These are phyloP conservation scores for Pleurotus citrinopileatus DNA, from an alignment of 768 basidiomycete genomes.

Conservation along the genomic window DNA sequence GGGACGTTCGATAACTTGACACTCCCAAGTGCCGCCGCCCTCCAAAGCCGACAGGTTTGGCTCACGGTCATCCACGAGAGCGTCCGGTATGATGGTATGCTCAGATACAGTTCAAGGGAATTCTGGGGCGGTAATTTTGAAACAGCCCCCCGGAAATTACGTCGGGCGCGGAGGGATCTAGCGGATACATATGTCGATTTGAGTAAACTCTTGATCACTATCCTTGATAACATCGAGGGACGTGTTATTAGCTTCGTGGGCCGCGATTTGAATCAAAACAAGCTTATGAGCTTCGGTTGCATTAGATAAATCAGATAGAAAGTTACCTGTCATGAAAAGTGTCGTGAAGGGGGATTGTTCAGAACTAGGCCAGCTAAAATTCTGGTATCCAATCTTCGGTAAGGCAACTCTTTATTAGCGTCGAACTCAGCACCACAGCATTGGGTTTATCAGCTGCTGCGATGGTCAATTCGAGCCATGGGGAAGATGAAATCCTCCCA, in stretches of 20 bases:
- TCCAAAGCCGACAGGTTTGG: constrained; percentile 42
- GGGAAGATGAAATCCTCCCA: too few species aligned
- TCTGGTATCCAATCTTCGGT: background rate
- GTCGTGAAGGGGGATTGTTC: constrained; percentile 2
- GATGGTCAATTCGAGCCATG: too few species aligned
- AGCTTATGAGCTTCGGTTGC: too few species aligned
- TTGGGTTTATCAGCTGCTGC: constrained; percentile 1
- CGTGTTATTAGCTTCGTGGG: background rate
- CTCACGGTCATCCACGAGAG: constrained; percentile 35
- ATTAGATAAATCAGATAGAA: background rate
- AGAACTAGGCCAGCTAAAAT: constrained; percentile 11
- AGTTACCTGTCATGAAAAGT: constrained; percentile 9
- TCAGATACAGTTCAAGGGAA: constrained; percentile 36
- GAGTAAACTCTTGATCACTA: constrained; percentile 35
- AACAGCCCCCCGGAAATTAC: constrained; percentile 35
- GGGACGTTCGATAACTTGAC: constrained; percentile 31
- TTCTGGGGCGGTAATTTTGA: constrained; percentile 40
- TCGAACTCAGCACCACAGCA: constrained; percentile 6
- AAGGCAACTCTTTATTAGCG: background rate
- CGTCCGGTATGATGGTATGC: constrained; percentile 5
- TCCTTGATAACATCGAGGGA: constrained; percentile 18
- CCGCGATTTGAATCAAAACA: background rate
- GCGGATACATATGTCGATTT: constrained; percentile 31
- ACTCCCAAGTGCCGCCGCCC: constrained; percentile 37
- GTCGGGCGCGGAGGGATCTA: constrained; percentile 28